Conservation (phyloP, 768 basidiomycete species). For the Astraeus odoratus region DNA sequence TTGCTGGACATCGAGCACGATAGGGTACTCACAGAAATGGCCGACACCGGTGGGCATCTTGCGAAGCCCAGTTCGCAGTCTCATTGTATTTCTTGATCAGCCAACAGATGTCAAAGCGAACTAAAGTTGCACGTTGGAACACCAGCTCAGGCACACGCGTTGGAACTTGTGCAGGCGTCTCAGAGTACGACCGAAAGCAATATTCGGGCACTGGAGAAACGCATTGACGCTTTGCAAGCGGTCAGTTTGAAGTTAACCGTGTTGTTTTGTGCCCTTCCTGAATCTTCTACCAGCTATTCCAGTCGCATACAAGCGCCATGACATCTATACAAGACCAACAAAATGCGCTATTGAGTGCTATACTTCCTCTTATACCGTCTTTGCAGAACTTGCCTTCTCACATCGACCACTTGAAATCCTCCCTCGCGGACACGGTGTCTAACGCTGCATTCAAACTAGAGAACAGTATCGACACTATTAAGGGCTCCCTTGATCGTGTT, state of each 20-base stretch:
- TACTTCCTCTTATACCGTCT: conserved; percentile 55
- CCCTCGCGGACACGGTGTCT: conserved; percentile 13
- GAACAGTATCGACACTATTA: conserved; percentile 8
- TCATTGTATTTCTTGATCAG: conserved; percentile 28
- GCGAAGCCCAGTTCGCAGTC: neutral
- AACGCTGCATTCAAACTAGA: conserved; percentile 15
- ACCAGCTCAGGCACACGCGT: conserved; percentile 41
- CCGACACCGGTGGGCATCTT: conserved; percentile 8
- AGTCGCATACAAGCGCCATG: conserved; percentile 48
- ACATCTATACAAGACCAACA: conserved; percentile 51
- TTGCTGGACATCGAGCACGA: conserved; percentile 59
- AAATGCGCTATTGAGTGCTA: conserved; percentile 42
- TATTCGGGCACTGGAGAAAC: conserved; percentile 44
- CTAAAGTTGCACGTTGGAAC: conserved; percentile 51
- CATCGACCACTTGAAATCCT: conserved; percentile 28
- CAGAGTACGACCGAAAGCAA: conserved; percentile 32
- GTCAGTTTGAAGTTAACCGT: conserved; percentile 25
- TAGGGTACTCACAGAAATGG: conserved; percentile 44
- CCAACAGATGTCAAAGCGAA: conserved; percentile 56
- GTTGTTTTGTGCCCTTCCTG: conserved; percentile 16
- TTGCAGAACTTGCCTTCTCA: conserved; percentile 54
- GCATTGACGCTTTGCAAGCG: conserved; percentile 48
- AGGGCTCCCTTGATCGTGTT: conserved; percentile 7
- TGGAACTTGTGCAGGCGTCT: conserved; percentile 35
- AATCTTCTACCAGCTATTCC: conserved; percentile 34